Base-by-base conservation (phyloP, 2,329 filamentous ascomycete species). In the Thelonectria blattea region DNA sequence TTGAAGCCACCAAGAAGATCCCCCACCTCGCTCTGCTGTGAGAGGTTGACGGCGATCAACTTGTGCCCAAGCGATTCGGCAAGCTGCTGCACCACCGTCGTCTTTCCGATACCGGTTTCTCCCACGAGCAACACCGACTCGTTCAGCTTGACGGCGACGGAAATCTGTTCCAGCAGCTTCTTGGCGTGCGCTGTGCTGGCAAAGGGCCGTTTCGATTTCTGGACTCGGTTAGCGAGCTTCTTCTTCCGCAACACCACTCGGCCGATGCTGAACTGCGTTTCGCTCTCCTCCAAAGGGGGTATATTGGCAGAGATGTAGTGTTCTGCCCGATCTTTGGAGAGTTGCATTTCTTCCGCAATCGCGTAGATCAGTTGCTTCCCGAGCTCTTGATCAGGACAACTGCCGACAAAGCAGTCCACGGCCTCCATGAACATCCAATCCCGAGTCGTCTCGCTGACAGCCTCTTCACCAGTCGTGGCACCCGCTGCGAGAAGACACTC, bases 91-190 rank as follows among this genome's bases (percentile, higher is more conserved):
- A 99, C 89, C 24, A 95, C 91, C 0, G 95, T 97, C 0, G 95
- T 99, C 78, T 99, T 99, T 70, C 95, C 95, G 52, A 97, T 97
- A 80, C 95, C 95, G 8, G 95, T 99, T 79, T 99, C 95, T 72
- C 95, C 95, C n/a, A 99, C 95, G 27, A 99, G 86, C 17, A 99
- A 80, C 1, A 97, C 86, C 4, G 96, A 93, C 71, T 99, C 95
- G n/a, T 87, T 85, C 69, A 93, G 86, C 63, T 90, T 88, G 6
- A 97, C 87, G 1, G 93, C 90, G 39, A 92, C 88, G 1, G 91
- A 88, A 56, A 98, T 91, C 73, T 96, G 92, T 74, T 99, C 96
- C 52, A 99, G 85, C 12, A 97, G 82, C 63, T 90, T 87, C 65
- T 92, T 87, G 0, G 94, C 94, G 65, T 96, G 91, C 20, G 87